Conservation (phyloP, 768 basidiomycete genomes). For the Termitomyces sp. region DNA sequence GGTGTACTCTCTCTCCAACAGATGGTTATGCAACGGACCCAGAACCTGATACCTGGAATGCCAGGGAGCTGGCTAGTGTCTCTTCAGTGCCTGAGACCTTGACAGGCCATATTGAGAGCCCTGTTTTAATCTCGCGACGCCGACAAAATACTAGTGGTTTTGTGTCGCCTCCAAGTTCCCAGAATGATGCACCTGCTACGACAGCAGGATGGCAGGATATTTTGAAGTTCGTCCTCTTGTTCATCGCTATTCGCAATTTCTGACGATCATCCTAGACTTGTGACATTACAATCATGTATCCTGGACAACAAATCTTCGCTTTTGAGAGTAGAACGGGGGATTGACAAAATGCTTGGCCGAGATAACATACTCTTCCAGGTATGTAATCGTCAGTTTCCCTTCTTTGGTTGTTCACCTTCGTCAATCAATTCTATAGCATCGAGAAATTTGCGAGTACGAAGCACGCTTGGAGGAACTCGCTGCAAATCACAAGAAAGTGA, state of each 20-base stretch:
- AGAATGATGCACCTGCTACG: constrained; percentile 19
- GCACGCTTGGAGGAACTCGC: constrained; percentile 47
- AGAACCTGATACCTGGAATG: constrained; percentile 46
- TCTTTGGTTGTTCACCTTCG: constrained; percentile 11
- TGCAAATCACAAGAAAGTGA: constrained; percentile 34
- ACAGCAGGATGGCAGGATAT: constrained; percentile 67
- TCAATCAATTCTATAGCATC: constrained; percentile 36
- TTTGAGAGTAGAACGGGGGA: constrained; percentile 38
- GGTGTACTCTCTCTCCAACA: constrained; percentile 51
- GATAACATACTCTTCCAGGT: constrained; percentile 38
- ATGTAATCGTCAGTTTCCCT: constrained; percentile 15
- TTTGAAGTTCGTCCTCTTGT: constrained; percentile 47
- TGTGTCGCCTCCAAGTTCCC: constrained; percentile 6
- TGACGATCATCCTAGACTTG: constrained; percentile 32
- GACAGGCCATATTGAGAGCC: constrained; percentile 10
- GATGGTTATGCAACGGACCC: constrained; percentile 69
- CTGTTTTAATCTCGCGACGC: constrained; percentile 21
- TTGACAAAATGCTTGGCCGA: constrained; percentile 39
- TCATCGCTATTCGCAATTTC: not conserved
- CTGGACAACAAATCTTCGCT: constrained; percentile 46
- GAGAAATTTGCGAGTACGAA: constrained; percentile 65
- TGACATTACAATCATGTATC: constrained; percentile 47
- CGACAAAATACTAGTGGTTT: constrained; percentile 25
- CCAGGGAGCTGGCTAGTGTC: constrained; percentile 24
- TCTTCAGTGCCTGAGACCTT: constrained; percentile 5